Conservation (phyloP, 2,329 filamentous ascomycete species). For the Aschersonia sp. region DNA sequence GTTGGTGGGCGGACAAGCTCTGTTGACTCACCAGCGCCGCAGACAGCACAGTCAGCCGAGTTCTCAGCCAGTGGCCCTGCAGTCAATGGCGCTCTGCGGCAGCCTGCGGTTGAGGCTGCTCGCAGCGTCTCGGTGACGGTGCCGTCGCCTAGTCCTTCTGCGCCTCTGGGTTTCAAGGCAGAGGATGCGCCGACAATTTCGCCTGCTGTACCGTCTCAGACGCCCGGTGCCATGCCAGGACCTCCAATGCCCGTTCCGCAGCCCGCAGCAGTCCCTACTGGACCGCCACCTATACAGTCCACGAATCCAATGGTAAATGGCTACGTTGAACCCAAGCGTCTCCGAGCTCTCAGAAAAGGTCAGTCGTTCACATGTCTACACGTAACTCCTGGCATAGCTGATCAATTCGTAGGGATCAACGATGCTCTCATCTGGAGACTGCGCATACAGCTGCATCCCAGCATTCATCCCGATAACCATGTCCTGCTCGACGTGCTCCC, state of each 20-base stretch:
- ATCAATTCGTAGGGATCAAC: slow-evolving; percentile 23
- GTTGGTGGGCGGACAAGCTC: slow-evolving; percentile 45
- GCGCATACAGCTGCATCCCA: slow-evolving; percentile 53
- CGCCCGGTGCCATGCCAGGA: slow-evolving; percentile 5
- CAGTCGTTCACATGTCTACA: background rate
- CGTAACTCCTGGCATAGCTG: background rate
- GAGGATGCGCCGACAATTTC: slow-evolving; percentile 17
- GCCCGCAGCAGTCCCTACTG: slow-evolving; percentile 6
- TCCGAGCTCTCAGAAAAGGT: slow-evolving; percentile 30
- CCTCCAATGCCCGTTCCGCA: slow-evolving; percentile 5
- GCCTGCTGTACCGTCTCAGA: slow-evolving; percentile 9
- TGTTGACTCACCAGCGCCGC: slow-evolving; percentile 35
- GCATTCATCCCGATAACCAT: slow-evolving; percentile 44
- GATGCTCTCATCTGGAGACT: slow-evolving; percentile 56
- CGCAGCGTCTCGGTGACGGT: slow-evolving; percentile 24
- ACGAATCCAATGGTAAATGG: slow-evolving; percentile 13
- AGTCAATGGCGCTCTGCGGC: slow-evolving; percentile 11
- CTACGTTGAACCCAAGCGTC: slow-evolving; percentile 20
- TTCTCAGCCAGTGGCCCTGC: slow-evolving; percentile 8
- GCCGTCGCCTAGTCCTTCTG: slow-evolving; percentile 31
- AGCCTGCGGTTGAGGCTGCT: slow-evolving; percentile 19
- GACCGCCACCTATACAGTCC: slow-evolving; percentile 11
- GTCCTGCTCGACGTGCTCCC: slow-evolving; percentile 52
- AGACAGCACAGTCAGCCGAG: slow-evolving; percentile 13
- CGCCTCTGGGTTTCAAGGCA: slow-evolving; percentile 17